phyloP scores from a whole-genome alignment of 2,329 filamentous ascomycete species.

The Leptographium procerum region DNA sequence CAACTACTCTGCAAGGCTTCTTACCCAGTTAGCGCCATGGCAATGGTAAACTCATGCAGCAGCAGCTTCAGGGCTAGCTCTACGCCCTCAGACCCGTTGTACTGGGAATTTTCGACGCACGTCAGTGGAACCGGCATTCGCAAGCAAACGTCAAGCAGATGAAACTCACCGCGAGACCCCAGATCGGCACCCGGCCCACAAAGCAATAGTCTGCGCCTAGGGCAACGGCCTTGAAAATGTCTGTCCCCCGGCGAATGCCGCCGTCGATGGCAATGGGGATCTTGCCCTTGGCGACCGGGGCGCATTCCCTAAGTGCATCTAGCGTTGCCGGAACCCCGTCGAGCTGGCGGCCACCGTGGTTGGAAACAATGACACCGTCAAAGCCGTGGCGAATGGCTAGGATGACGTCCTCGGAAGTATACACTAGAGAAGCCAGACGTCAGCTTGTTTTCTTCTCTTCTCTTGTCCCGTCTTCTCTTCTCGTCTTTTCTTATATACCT shows the following conservation, averaged over 20 bases:
- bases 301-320: constrained; percentile 30
- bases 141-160: not conserved
- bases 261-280: constrained; percentile 35
- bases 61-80: constrained; percentile 84
- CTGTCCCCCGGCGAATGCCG: constrained; percentile 34
- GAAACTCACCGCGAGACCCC: constrained; percentile 25
- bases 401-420: constrained; percentile 13
- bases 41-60: constrained; percentile 96
- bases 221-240: constrained; percentile 41
- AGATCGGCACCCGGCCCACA: constrained; percentile 35
- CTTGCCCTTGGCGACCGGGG: constrained; percentile 32
- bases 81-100: constrained; percentile 67
- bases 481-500: no score
- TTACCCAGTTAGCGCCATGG: constrained; percentile 60
- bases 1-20: not conserved
- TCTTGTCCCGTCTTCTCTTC: no score
- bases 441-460: not conserved
- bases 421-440: not conserved
- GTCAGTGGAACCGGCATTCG: not conserved
- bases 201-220: constrained; percentile 37
- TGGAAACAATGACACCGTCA: constrained; percentile 27
- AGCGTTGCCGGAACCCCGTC: constrained; percentile 32
- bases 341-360: constrained; percentile 35
- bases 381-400: constrained; percentile 5
- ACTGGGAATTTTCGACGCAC: not conserved